Base-by-base conservation (phyloP, 2,329 filamentous ascomycete genomes). In the Cladosporium cucumerinum region DNA sequence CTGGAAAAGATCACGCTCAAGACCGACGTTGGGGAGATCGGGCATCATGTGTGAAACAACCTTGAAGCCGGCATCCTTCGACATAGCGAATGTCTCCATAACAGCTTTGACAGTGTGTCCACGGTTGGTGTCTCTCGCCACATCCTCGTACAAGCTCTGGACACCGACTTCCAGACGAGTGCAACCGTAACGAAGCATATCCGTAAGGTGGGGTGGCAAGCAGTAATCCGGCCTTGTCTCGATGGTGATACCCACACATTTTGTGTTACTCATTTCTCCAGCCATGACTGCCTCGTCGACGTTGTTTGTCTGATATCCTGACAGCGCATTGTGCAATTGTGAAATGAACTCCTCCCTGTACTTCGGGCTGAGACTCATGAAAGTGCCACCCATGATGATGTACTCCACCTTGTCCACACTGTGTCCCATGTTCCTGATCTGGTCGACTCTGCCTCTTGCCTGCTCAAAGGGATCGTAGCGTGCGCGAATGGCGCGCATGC, bases 11-110 rank as follows among this genome's bases (percentile, higher is more conserved):
- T 99, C 95, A 72, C 95, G 89, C 79, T 99, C 96, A 91, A 98
- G 97, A 64, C 95, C 95, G 2, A 99, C 95, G 72, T 99, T 99
- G 3, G 95, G 95, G 57, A 99, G 80, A 76, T 99, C 95, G 1
- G 95, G 95, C 95, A 99, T 99, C 95, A 99, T 99, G 80, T 99
- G 95, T 70, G 92, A 96, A 68, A 99, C 95, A 0, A 99, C 95
- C 78, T 99, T 99, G 85, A 97, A 99, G 0, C 95, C 95, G 6
- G 96, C 93, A 77, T 99, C 96, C 79, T 99, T 99, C 68, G 95
- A 88, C n/a, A 97, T 84, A 70, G 91, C 96, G 76, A 99, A 99
- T 0, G 95, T 99, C 79, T 99, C 93, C 32, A 93, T 94, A 0
- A 99, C 95, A 0, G 96, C 87, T 7, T 93, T 92, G 26, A 99